Evolutionary conservation across 2,329 filamentous ascomycete species (phyloP).

Genomic region (Fusarium piperis): DNA sequence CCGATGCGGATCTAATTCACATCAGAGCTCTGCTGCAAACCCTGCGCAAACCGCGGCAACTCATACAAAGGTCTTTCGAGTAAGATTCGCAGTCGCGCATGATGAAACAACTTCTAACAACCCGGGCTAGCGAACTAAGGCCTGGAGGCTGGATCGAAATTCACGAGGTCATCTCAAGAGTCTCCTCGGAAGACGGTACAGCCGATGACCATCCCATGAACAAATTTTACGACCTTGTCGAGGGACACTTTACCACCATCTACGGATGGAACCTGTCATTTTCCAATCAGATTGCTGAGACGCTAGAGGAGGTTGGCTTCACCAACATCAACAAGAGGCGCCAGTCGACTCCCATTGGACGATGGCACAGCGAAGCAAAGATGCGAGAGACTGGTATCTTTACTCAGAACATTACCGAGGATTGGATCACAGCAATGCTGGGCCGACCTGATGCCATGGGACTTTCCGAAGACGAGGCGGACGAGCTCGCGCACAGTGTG

Average conservation of each 20-base stretch:
- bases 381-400: slow-evolving; percentile 52
- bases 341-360: slow-evolving; percentile 48
- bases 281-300: slow-evolving; percentile 39
- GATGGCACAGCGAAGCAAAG: slow-evolving; percentile 49
- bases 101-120: slow-evolving; percentile 12
- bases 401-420: slow-evolving; percentile 48
- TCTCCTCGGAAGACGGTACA: slow-evolving; percentile 47
- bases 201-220: slow-evolving; percentile 46
- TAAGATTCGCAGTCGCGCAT: slow-evolving; percentile 26
- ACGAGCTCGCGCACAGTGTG: slow-evolving; percentile 44
- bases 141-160: slow-evolving; percentile 55
- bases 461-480: slow-evolving; percentile 47
- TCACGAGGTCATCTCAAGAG: slow-evolving; percentile 47
- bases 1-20: slow-evolving; percentile 63
- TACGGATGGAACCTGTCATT: slow-evolving; percentile 51
- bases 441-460: slow-evolving; percentile 47
- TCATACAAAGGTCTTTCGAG: slow-evolving; percentile 60
- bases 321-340: slow-evolving; percentile 44
- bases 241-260: slow-evolving; percentile 43
- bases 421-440: slow-evolving; percentile 49
- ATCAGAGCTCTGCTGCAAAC: slow-evolving; percentile 60
- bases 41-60: slow-evolving; percentile 59
- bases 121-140: slow-evolving; percentile 43
- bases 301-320: slow-evolving; percentile 48
- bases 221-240: slow-evolving; percentile 46